phyloP scores from a whole-genome alignment of 805 yeast genomes.

The Ogataea glucozyma region DNA sequence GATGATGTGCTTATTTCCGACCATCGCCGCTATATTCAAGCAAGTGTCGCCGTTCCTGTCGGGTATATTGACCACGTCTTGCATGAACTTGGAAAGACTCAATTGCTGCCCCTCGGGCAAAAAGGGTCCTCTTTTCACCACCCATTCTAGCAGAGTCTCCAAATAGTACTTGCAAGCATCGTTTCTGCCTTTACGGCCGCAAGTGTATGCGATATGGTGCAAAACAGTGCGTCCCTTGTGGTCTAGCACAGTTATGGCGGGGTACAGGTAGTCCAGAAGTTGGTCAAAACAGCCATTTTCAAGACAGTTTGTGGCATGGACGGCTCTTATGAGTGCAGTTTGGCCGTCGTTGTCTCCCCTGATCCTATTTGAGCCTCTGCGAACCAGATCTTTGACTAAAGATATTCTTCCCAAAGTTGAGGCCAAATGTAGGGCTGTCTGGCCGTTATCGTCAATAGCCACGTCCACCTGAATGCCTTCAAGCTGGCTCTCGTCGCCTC shows the following conservation, averaged over 20 bases:
- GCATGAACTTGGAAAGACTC: slow-evolving; percentile 58
- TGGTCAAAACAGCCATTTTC: slow-evolving; percentile 75
- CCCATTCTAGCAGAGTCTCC: slow-evolving; percentile 75
- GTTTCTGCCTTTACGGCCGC: slow-evolving; percentile 73
- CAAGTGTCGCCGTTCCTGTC: slow-evolving; percentile 96
- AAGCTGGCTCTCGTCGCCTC: slow-evolving; percentile 30
- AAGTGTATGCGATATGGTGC: slow-evolving; percentile 82
- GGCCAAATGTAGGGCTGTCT: slow-evolving; percentile 95
- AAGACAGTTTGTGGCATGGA: slow-evolving; percentile 79
- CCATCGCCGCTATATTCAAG: slow-evolving; percentile 85
- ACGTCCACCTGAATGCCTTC: slow-evolving; percentile 65
- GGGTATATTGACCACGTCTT: slow-evolving; percentile 78
- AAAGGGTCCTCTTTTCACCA: slow-evolving; percentile 54
- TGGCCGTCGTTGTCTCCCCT: slow-evolving; percentile 84
- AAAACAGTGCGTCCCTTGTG: slow-evolving; percentile 74
- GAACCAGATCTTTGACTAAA: slow-evolving; percentile 67
- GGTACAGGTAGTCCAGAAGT: slow-evolving; percentile 71
- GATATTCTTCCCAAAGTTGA: slow-evolving; percentile 81
- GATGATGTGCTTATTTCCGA: slow-evolving; percentile 79
- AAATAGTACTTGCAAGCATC: slow-evolving; percentile 74
- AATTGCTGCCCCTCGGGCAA: slow-evolving; percentile 45
- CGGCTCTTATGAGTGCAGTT: slow-evolving; percentile 81
- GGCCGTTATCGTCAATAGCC: slow-evolving; percentile 90
- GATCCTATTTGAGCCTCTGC: slow-evolving; percentile 64
- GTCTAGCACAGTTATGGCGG: slow-evolving; percentile 67